Evolutionary conservation across 2,329 filamentous ascomycete species (phyloP), one percentile per base, ranked within the genome.

Genomic region (Teratosphaeriaceae sp.): DNA sequence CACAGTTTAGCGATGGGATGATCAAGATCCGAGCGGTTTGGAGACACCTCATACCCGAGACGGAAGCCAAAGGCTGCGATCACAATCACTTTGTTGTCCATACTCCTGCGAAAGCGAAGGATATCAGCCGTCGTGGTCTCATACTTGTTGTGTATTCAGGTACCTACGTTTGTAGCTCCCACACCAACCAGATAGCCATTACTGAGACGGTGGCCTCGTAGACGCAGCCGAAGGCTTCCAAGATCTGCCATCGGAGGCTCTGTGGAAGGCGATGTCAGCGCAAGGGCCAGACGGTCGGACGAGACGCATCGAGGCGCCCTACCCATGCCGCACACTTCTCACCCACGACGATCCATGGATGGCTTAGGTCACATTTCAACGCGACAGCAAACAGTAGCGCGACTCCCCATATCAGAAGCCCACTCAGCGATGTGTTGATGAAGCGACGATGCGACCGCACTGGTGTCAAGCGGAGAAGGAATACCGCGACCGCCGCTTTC

Each of bases 21-120:
- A 37, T 5, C 15, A 7, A 2, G 21, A 24, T 5, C 9, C 20
- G 29, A 33, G 11, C 8, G 36, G 30, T 18, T 29, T 19, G n/a
- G n/a, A n/a, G n/a, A n/a, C n/a, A n/a, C n/a, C n/a, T n/a, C n/a
- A n/a, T n/a, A 31, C 34, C 34, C 26, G 21, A 50, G 38, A 6
- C 48, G 48, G 36, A 50, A 45, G 8, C 27, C 37, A 26, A 50
- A 50, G 21, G 43, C 44, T 12, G 40, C 23, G 2, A 50, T 15
- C 9, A 42, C 38, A 3, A 27, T 37, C 5, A 44, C 41, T 15
- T 44, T 42, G 3, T 27, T 40, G 24, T 30, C 29, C 7, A 38
- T 26, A 8, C 18, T 43, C n/a, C n/a, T n/a, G n/a, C n/a, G n/a
- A n/a, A n/a, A n/a, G n/a, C n/a, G n/a, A n/a, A n/a, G n/a, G n/a